These are phyloP conservation scores for Gremmenia infestans DNA, from an alignment of 2,329 filamentous ascomycete genomes.

Conservation along the genomic window DNA sequence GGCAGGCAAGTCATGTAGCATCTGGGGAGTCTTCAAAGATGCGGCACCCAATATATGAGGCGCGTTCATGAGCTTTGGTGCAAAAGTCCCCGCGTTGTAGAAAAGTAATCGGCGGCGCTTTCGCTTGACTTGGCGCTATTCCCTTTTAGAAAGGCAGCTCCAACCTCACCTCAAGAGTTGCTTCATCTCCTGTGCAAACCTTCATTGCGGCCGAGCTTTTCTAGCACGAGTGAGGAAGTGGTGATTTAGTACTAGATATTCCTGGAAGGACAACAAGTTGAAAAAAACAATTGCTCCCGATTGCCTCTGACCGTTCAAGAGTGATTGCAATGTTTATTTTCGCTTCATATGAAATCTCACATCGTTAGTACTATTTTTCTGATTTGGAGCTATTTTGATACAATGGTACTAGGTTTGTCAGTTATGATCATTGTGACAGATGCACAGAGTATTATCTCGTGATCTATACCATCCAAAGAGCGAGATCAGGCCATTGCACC, in stretches of 20 bases:
- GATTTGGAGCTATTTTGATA: too few relatives aligned
- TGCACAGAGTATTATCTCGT: too few relatives aligned
- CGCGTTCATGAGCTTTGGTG: background rate
- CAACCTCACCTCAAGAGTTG: background rate
- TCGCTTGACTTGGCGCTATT: background rate
- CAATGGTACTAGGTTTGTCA: too few relatives aligned
- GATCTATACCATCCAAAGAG: too few relatives aligned
- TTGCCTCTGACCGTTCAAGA: too few relatives aligned
- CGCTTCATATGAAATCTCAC: too few relatives aligned
- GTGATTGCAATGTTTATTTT: too few relatives aligned
- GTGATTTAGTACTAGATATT: background rate
- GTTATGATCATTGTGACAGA: too few relatives aligned
- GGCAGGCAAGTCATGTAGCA: constrained; percentile 29
- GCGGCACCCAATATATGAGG: constrained; percentile 2
- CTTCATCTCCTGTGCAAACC: background rate
- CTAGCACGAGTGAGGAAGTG: background rate
- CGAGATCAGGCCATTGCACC: too few relatives aligned
- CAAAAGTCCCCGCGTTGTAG: background rate
- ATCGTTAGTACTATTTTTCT: too few relatives aligned
- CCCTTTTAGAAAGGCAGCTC: background rate
- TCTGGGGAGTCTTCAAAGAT: constrained; percentile 29
- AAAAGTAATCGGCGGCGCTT: background rate
- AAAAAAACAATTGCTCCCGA: too few relatives aligned
- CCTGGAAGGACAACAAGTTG: too few relatives aligned
- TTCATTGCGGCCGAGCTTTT: background rate